Evolutionary conservation across 495 filamentous ascomycete species (phyloP).

Genomic region (Talaromyces adpressus): DNA sequence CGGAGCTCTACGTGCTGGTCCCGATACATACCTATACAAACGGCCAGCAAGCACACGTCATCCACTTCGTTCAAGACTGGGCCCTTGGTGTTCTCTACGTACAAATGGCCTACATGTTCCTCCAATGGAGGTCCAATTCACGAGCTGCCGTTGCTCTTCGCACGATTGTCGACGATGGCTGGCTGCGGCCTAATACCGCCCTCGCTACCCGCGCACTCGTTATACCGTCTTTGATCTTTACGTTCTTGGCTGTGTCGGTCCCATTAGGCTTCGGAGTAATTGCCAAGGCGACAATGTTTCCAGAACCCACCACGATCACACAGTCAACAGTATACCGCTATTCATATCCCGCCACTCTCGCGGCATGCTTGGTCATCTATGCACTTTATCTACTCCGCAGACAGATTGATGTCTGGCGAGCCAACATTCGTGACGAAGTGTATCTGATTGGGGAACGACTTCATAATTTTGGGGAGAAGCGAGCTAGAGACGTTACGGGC

Average conservation of each 20-base stretch:
- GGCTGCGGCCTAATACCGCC: slow-evolving; percentile 68
- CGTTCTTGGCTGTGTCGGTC: slow-evolving; percentile 47
- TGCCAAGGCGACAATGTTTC: slow-evolving; percentile 35
- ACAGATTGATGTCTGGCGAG: slow-evolving; percentile 67
- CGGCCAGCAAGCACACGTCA: slow-evolving; percentile 52
- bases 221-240: slow-evolving; percentile 57
- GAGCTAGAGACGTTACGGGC: slow-evolving; percentile 31
- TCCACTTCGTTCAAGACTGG: slow-evolving; percentile 91
- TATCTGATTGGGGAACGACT: slow-evolving; percentile 91
- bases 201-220: slow-evolving; percentile 80
- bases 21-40: slow-evolving; percentile 78
- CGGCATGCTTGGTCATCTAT: slow-evolving; percentile 36
- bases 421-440: slow-evolving; percentile 83
- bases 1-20: slow-evolving; percentile 85
- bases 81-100: slow-evolving; percentile 88
- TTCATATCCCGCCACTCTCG: slow-evolving; percentile 56
- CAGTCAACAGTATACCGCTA: slow-evolving; percentile 60
- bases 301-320: slow-evolving; percentile 32
- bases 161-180: slow-evolving; percentile 70
- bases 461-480: slow-evolving; percentile 78
- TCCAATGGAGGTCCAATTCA: slow-evolving; percentile 56
- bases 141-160: slow-evolving; percentile 66
- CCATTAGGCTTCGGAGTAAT: slow-evolving; percentile 48
- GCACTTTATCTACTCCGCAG: slow-evolving; percentile 36
- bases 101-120: slow-evolving; percentile 69